phyloP scores from a whole-genome alignment of 805 yeast genomes.

The Metschnikowia proteae region DNA sequence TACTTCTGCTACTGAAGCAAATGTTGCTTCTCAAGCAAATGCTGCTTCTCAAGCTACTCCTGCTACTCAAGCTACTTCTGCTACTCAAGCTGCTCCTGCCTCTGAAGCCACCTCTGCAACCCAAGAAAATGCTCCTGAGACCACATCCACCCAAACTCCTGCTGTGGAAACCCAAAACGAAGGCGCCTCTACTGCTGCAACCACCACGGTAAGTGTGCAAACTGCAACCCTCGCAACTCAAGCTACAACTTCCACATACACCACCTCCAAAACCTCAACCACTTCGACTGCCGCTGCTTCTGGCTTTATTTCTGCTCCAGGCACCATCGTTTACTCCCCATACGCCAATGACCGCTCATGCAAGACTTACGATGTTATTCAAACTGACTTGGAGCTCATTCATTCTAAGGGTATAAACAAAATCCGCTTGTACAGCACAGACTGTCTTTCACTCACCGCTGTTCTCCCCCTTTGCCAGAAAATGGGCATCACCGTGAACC shows the following conservation, averaged over 20 bases:
- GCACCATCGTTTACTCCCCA: conserved; percentile 72
- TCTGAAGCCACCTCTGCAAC: conserved; percentile 16
- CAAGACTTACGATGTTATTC: conserved; percentile 53
- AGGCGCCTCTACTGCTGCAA: conserved; percentile 10
- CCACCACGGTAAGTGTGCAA: not conserved
- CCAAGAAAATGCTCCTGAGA: not conserved
- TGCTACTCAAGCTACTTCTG: no score
- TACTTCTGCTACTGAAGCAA: not conserved
- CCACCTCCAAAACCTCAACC: no score
- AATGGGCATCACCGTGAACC: conserved; percentile 71
- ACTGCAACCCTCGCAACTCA: no score
- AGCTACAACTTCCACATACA: no score
- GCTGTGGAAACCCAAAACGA: not conserved
- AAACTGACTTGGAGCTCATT: conserved; percentile 57
- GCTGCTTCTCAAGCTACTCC: not conserved
- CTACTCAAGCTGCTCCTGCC: conserved; percentile 5
- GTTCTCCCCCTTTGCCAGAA: conserved; percentile 56
- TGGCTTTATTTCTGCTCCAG: conserved; percentile 41
- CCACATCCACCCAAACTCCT: not conserved
- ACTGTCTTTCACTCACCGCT: conserved; percentile 66
- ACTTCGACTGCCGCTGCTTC: conserved; percentile 2
- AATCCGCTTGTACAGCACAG: conserved; percentile 82
- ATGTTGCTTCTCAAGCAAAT: no score
- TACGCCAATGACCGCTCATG: conserved; percentile 67
- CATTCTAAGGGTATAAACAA: conserved; percentile 56